These are phyloP conservation scores for Triangularia setosa DNA, from an alignment of 2,329 filamentous ascomycete genomes.

Conservation along the genomic window DNA sequence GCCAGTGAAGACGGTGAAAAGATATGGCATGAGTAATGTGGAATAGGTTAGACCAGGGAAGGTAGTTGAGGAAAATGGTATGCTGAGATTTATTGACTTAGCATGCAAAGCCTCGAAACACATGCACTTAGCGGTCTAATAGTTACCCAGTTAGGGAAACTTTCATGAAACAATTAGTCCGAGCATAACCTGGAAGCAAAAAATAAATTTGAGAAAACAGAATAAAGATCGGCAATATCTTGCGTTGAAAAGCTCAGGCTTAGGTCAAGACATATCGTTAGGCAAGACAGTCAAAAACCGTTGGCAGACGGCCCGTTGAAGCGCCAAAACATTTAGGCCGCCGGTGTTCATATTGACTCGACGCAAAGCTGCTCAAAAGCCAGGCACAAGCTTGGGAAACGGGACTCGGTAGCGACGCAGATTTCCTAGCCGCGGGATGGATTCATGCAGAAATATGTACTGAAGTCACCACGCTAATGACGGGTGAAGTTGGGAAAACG, in stretches of 20 bases:
- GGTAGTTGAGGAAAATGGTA: too few relatives aligned
- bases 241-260: background rate
- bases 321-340: too few relatives aligned
- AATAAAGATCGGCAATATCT: background rate
- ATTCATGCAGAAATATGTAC: background rate
- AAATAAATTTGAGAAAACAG: too few relatives aligned
- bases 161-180: too few relatives aligned
- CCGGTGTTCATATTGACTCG: background rate
- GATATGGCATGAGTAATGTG: too few relatives aligned
- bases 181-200: too few relatives aligned
- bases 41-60: too few relatives aligned
- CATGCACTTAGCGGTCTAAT: too few relatives aligned
- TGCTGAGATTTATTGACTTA: too few relatives aligned
- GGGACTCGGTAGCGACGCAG: background rate
- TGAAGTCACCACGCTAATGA: background rate
- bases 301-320: background rate
- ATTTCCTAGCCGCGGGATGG: background rate
- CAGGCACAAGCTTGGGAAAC: background rate
- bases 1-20: too few relatives aligned
- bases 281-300: background rate
- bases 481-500: background rate
- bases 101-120: too few relatives aligned
- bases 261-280: background rate
- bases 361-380: background rate
- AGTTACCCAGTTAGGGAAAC: too few relatives aligned